Conservation (phyloP, 1,284 basidiomycete genomes). For the Psilocybe mexicana region DNA sequence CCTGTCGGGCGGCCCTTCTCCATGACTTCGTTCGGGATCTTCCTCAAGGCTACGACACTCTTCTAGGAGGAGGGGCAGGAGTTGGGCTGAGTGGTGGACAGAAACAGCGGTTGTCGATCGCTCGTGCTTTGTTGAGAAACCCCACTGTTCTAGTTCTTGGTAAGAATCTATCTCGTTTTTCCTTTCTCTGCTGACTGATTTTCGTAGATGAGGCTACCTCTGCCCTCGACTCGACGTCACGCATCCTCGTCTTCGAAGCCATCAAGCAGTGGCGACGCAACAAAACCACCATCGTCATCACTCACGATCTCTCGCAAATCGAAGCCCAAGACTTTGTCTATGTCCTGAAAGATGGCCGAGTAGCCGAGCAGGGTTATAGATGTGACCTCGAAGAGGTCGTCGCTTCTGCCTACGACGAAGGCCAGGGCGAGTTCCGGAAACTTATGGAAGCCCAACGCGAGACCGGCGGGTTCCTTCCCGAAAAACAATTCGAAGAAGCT, state of each 20-base stretch:
- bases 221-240: constrained; percentile 88
- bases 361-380: constrained; percentile 84
- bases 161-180: constrained; percentile 39
- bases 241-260: constrained; percentile 87
- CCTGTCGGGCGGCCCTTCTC: constrained; percentile 84
- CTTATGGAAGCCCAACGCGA: constrained; percentile 53
- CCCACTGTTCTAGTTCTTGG: constrained; percentile 91
- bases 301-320: constrained; percentile 92
- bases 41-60: constrained; percentile 88
- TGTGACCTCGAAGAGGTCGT: constrained; percentile 31
- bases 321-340: constrained; percentile 83
- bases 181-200: constrained; percentile 1
- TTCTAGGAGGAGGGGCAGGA: constrained; percentile 56
- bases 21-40: constrained; percentile 86
- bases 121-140: constrained; percentile 84
- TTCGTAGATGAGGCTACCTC: constrained; percentile 93
- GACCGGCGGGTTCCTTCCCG: constrained; percentile 51
- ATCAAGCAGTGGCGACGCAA: constrained; percentile 79
- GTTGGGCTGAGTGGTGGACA: constrained; percentile 90
- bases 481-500: constrained; percentile 33
- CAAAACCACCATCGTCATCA: constrained; percentile 94
- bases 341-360: constrained; percentile 78
- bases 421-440: constrained; percentile 54
- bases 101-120: constrained; percentile 89
- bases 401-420: constrained; percentile 17